These are phyloP conservation scores for Pythium guiyangense DNA, from an alignment of 352 stramenopile species.

Conservation along the genomic window DNA sequence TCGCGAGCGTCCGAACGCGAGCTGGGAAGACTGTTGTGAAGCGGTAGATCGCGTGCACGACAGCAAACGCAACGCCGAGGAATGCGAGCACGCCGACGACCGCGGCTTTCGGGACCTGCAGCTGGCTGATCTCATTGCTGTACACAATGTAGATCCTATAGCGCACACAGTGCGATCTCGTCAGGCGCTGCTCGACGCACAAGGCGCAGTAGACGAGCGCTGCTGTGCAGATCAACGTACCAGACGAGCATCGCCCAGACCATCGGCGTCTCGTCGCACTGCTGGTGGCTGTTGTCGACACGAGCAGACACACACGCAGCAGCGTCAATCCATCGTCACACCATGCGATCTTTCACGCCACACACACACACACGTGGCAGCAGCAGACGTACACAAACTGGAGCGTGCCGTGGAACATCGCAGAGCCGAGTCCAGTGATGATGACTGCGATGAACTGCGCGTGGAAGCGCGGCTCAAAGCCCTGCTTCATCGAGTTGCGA, in stretches of 20 bases:
- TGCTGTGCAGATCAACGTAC: constrained; percentile 13
- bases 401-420: constrained; percentile 85
- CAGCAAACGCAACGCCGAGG: constrained; percentile 59
- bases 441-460: constrained; percentile 71
- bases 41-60: constrained; percentile 70
- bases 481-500: constrained; percentile 58
- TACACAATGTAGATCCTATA: constrained; percentile 80
- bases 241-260: constrained; percentile 78
- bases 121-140: constrained; percentile 58
- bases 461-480: constrained; percentile 77
- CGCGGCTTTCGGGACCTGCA: constrained; percentile 34
- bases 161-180: neutral
- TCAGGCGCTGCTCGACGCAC: neutral
- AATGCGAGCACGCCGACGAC: constrained; percentile 46
- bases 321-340: no score
- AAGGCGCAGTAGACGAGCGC: neutral
- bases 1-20: constrained; percentile 66
- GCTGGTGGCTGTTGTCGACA: constrained; percentile 42
- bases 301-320: neutral
- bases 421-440: constrained; percentile 74
- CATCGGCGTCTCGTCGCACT: constrained; percentile 85
- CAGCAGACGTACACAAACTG: constrained; percentile 47
- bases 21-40: constrained; percentile 76
- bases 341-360: no score
- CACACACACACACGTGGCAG: no score